These are phyloP conservation scores for Epichloe sylvatica DNA, from an alignment of 2,329 filamentous ascomycete genomes.

Conservation along the genomic window DNA sequence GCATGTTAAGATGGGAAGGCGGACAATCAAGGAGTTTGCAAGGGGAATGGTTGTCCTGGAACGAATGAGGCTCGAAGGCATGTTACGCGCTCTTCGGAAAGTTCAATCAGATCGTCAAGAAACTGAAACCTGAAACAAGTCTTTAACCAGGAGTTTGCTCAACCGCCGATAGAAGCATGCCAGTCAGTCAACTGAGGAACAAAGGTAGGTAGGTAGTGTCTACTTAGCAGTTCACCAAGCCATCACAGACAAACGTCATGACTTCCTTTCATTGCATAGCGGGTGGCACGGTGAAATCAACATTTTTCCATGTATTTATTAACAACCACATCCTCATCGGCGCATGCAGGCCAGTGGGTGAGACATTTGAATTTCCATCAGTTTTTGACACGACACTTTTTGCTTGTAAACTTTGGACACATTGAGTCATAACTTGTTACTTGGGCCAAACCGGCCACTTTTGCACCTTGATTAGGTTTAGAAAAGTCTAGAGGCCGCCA, in stretches of 20 bases:
- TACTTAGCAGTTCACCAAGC: too few species aligned
- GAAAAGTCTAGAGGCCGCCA: slow-evolving; percentile 16
- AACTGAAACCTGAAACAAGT: too few species aligned
- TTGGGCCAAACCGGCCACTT: not conserved
- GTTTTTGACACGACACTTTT: not conserved
- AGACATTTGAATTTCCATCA: not conserved
- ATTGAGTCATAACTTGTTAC: not conserved
- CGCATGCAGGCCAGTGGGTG: too few species aligned
- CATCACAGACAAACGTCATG: too few species aligned
- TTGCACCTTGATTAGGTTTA: not conserved
- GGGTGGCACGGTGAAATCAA: not conserved
- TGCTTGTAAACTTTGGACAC: not conserved
- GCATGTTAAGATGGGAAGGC: slow-evolving; percentile 62
- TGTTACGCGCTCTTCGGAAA: slow-evolving; percentile 64
- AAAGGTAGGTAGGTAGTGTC: too few species aligned
- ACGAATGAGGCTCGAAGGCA: slow-evolving; percentile 61
- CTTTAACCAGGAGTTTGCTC: too few species aligned
- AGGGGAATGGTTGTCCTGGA: slow-evolving; percentile 68
- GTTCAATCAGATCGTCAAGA: slow-evolving; percentile 17
- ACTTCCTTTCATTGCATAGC: not conserved
- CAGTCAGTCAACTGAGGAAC: too few species aligned
- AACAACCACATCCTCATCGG: too few species aligned
- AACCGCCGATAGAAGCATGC: too few species aligned
- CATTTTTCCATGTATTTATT: not conserved
- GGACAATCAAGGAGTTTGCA: slow-evolving; percentile 63